Evolutionary conservation across 805 yeast species (phyloP), one percentile per base, ranked within the genome.

Genomic region (Lipomyces chichibuensis): DNA sequence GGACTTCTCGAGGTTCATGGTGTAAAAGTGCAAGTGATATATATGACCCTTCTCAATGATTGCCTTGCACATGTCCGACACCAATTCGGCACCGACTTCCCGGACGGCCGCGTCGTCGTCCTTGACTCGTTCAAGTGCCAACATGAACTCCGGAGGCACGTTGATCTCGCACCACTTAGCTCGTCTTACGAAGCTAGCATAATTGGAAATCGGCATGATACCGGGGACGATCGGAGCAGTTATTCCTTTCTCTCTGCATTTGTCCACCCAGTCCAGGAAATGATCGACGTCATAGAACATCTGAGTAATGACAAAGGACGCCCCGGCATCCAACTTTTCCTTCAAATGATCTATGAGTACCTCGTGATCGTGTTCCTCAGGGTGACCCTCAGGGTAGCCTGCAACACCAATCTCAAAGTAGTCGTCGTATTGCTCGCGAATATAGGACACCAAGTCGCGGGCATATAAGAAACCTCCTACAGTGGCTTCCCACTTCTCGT

Each of bases 191-290:
- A 95, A 95, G 2, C 97, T 87, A 32, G 96, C 90, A 79, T 94
- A 93, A 2, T 97, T 91, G n/a, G 96, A 88, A 66, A 95, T 93
- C 27, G 99, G 99, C 99, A 95, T 95, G 78, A 95, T 92, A 14
- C 99, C 99, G 0, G 99, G 99, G 67, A 95, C 88, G 71, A 95
- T 90, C 35, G 98, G 98, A 62, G 91, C 87, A 52, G 82, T 82
- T 70, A 95, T 84, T 27, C 97, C 98, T 27, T 81, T 81, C 27
- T 83, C 86, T 72, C 94, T 85, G 64, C 94, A 84, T 67, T 81
- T 79, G 23, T 82, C 77, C 74, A 95, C 91, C 99, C 99, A 95
- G 13, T 78, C 74, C 66, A 95, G 84, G 78, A 94, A 95, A 67
- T 84, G 84, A 58, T 93, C 97, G 13, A 84, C 95, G 75, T 95